Conservation (phyloP, 768 basidiomycete genomes). For the Boletus edulis region DNA sequence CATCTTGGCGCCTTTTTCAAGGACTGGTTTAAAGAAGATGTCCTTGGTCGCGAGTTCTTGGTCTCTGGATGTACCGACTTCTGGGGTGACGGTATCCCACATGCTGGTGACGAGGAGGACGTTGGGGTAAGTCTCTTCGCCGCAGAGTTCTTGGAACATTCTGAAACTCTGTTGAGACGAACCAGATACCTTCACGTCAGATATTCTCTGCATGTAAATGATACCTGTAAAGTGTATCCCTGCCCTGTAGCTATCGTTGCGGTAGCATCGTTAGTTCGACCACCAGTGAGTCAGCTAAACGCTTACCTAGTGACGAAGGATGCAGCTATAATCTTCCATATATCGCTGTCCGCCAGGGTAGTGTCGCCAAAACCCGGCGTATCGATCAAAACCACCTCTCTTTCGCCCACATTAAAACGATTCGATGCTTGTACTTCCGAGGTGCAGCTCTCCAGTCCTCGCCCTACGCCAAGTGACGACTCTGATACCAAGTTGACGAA, state of each 20-base stretch:
- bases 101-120: slow-evolving; percentile 52
- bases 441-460: slow-evolving; percentile 35
- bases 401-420: slow-evolving; percentile 27
- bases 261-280: not conserved
- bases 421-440: slow-evolving; percentile 30
- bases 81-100: slow-evolving; percentile 42
- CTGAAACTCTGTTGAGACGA: slow-evolving; percentile 45
- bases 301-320: slow-evolving; percentile 30
- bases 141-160: slow-evolving; percentile 53
- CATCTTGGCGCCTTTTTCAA: slow-evolving; percentile 45
- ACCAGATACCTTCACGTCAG: slow-evolving; percentile 46
- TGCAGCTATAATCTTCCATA: slow-evolving; percentile 48
- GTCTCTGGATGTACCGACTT: slow-evolving; percentile 38
- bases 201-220: slow-evolving; percentile 53
- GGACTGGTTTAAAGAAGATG: slow-evolving; percentile 50
- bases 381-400: slow-evolving; percentile 49
- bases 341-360: slow-evolving; percentile 43
- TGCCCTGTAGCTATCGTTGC: slow-evolving; percentile 18
- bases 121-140: slow-evolving; percentile 42
- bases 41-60: slow-evolving; percentile 38
- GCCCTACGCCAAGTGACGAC: slow-evolving; percentile 29
- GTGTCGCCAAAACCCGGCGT: slow-evolving; percentile 65
- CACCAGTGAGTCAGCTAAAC: not conserved
- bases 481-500: slow-evolving; percentile 35
- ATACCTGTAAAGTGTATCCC: slow-evolving; percentile 40